These are phyloP conservation scores for Vitis amurensis DNA, from an alignment of 164 flowering plant species.

Conservation along the genomic window DNA sequence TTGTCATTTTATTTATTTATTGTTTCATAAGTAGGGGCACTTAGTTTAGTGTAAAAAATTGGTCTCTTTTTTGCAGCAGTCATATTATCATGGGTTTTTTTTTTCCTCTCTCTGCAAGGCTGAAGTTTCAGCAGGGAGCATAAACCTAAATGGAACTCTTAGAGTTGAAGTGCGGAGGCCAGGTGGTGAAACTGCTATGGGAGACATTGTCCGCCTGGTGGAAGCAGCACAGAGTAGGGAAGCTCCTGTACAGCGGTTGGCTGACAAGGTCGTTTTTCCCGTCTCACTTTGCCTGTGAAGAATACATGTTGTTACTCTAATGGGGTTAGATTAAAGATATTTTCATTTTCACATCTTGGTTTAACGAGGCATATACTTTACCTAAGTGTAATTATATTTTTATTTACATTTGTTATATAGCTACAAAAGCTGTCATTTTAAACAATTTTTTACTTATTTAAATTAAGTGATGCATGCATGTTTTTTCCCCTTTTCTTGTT, in stretches of 20 bases:
- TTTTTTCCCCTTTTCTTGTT: too few relatives aligned
- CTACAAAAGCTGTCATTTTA: too few relatives aligned
- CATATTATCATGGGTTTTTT: background rate
- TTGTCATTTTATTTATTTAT: background rate
- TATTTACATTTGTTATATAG: too few relatives aligned
- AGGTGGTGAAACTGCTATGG: constrained; percentile 94
- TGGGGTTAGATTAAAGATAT: background rate
- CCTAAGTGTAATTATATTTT: too few relatives aligned
- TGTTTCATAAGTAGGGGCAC: background rate
- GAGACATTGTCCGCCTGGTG: constrained; percentile 89
- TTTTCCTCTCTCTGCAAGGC: constrained; percentile 43
- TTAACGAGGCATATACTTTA: too few relatives aligned
- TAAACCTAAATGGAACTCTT: constrained; percentile 90
- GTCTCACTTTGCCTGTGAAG: background rate
- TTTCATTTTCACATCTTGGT: background rate
- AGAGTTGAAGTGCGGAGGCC: constrained; percentile 90
- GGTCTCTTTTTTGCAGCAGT: background rate
- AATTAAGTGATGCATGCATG: too few relatives aligned
- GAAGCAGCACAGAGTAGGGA: constrained; percentile 97
- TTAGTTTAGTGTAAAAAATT: background rate
- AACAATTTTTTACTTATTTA: too few relatives aligned
- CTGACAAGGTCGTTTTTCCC: constrained; percentile 71
- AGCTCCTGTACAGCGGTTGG: constrained; percentile 96
- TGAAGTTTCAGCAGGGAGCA: constrained; percentile 92
- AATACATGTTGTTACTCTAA: background rate